These are phyloP conservation scores for Kalaharituber pfeilii DNA, from an alignment of 2,329 filamentous ascomycete species.

Conservation along the genomic window DNA sequence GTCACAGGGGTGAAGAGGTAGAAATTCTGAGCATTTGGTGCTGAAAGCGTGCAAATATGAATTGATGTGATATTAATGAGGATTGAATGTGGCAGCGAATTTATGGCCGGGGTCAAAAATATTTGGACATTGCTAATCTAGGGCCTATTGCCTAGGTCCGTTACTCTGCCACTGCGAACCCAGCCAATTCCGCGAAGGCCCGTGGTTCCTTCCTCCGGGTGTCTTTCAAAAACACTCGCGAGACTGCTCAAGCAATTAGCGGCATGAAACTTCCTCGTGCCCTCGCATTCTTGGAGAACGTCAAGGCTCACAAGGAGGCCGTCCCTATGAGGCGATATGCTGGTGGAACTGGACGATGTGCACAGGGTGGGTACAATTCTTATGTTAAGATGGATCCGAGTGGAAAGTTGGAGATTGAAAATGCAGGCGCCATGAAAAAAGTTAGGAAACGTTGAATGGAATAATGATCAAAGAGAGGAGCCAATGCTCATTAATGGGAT, in stretches of 20 bases:
- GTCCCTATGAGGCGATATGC: slow-evolving; percentile 97
- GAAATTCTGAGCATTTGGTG: not conserved
- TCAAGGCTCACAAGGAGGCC: slow-evolving; percentile 90
- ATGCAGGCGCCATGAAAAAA: too few species aligned
- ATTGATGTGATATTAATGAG: not conserved
- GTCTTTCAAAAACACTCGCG: slow-evolving; percentile 99
- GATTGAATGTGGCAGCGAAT: not conserved
- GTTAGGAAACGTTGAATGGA: too few species aligned
- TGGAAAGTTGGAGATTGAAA: too few species aligned
- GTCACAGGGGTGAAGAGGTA: not conserved
- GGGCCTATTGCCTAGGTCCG: slow-evolving; percentile 47
- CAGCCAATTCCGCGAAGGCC: slow-evolving; percentile 88
- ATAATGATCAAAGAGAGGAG: too few species aligned
- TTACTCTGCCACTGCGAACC: slow-evolving; percentile 81
- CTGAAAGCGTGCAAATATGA: not conserved
- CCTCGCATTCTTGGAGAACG: slow-evolving; percentile 93
- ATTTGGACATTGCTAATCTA: not conserved
- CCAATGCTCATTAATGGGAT: too few species aligned
- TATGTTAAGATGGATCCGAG: too few species aligned
- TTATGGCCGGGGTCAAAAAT: not conserved
- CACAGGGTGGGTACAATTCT: slow-evolving; percentile 96
- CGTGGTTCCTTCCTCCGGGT: slow-evolving; percentile 98
- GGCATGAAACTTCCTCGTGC: slow-evolving; percentile 96
- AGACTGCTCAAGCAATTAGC: slow-evolving; percentile 98
- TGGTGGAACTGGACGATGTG: slow-evolving; percentile 83